Conservation (phyloP, 345 rosid genomes). For the Populus ilicifolia region DNA sequence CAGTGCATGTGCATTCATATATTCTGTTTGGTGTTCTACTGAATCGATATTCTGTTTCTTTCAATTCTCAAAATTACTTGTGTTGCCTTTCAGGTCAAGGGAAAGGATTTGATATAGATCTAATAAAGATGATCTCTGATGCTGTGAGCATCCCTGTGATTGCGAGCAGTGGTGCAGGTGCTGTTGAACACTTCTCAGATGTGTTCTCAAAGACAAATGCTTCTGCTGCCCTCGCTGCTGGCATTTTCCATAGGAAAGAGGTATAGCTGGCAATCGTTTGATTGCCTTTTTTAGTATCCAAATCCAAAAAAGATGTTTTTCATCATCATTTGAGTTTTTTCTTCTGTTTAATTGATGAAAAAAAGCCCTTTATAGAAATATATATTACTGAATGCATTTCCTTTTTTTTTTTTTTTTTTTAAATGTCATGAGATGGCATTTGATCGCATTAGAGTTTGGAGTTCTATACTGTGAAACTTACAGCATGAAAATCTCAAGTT, state of each 20-base stretch:
- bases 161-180: constrained; percentile 97
- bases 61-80: not conserved
- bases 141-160: constrained; percentile 92
- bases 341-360: too few relatives aligned
- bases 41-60: not conserved
- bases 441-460: not conserved
- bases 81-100: constrained; percentile 73
- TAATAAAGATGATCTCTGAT: constrained; percentile 76
- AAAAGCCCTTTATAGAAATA: too few relatives aligned
- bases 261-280: constrained; percentile 23
- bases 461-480: not conserved
- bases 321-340: not conserved
- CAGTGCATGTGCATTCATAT: not conserved
- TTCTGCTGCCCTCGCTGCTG: constrained; percentile 97
- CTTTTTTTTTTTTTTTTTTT: not conserved
- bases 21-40: not conserved
- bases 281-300: not conserved
- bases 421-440: not conserved
- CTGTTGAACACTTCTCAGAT: constrained; percentile 73
- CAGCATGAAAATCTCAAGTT: not conserved
- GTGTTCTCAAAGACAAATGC: constrained; percentile 76
- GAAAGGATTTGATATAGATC: constrained; percentile 77
- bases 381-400: not conserved
- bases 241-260: constrained; percentile 97
- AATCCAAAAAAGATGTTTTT: not conserved